These are phyloP conservation scores for Scenedesmus sp. DNA, from an alignment of 163 green algal genomes.

Conservation along the genomic window DNA sequence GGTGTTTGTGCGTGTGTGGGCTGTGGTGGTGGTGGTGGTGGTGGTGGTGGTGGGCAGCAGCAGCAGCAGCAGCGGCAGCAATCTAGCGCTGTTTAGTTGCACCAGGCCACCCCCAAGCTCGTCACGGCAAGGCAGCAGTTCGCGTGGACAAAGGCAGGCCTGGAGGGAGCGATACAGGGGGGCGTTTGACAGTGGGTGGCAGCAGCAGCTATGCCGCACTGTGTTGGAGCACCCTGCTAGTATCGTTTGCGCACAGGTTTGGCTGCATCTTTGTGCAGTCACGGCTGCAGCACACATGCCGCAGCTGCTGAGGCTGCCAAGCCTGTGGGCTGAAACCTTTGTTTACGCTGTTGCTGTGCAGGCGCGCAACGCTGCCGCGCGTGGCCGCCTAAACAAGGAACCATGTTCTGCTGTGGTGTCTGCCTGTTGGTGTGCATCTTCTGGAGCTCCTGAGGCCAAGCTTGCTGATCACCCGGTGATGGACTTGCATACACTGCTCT, in stretches of 20 bases:
- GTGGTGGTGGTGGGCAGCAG: not conserved
- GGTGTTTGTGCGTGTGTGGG: not conserved
- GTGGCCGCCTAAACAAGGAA: constrained; percentile 14
- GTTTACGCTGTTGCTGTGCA: not conserved
- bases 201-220: not conserved
- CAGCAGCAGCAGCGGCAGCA: not conserved
- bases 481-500: not conserved
- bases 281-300: not conserved
- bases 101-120: not conserved
- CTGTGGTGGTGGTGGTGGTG: no score
- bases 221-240: not conserved
- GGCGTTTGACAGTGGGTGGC: not conserved
- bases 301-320: not conserved
- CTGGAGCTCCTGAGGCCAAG: constrained; percentile 34
- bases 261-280: not conserved
- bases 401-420: constrained; percentile 69
- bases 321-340: not conserved
- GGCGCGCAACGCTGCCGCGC: not conserved
- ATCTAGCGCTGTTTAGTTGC: not conserved
- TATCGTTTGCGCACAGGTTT: not conserved
- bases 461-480: not conserved
- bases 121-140: constrained; percentile 68
- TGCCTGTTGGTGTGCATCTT: constrained; percentile 54
- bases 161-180: not conserved
- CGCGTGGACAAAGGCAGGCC: constrained; percentile 65